Base-by-base conservation (phyloP, 805 yeast genomes). In the Candida koratica region DNA sequence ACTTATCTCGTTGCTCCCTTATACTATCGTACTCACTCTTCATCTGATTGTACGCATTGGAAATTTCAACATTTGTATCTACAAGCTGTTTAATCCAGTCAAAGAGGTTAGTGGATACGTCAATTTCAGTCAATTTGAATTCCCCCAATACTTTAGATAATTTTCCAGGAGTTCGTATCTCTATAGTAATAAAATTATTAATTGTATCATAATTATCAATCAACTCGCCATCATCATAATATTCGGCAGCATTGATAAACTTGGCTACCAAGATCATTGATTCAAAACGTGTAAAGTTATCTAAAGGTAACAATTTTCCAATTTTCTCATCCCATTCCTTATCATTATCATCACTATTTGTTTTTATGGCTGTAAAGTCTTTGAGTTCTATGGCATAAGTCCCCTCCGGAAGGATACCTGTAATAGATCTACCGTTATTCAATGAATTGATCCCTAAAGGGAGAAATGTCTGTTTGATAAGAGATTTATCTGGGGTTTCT, bases 101-200 rank as follows among this genome's bases (percentile, higher is more conserved):
- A 26, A 37, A 27, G 6, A 37, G 33, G 17, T 37, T 27, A 10
- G 27, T 32, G 6, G 40, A 41, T 14, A 34, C 41, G 25, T 55
- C 54, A 9, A 49, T 41, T 10, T 49, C 46, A 4, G 38, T 31
- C 12, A 58, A 36, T 11, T 30, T 34, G n/a, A 60, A 36, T 4
- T 52, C 39, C 1, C 62, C 65, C 8, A 52, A 43, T 0, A 63
- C 56, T 8, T 52, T 39, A 1, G 62, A 55, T 10, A 60, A 37
- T 28, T 45, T 47, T 6, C 50, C 55, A 1, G 33, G 42, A 6
- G 60, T 52, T 36, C 55, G 45, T 9, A 56, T 40, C 19, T 42
- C 44, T 6, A 56, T 38, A 3, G 49, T 41, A 6, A 56, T 26
- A n/a, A 37, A 36, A 12, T 45, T 46, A 16, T 47, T 43, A 11